These are phyloP conservation scores for Cercospora sp. DNA, from an alignment of 2,329 filamentous ascomycete species.

Conservation along the genomic window DNA sequence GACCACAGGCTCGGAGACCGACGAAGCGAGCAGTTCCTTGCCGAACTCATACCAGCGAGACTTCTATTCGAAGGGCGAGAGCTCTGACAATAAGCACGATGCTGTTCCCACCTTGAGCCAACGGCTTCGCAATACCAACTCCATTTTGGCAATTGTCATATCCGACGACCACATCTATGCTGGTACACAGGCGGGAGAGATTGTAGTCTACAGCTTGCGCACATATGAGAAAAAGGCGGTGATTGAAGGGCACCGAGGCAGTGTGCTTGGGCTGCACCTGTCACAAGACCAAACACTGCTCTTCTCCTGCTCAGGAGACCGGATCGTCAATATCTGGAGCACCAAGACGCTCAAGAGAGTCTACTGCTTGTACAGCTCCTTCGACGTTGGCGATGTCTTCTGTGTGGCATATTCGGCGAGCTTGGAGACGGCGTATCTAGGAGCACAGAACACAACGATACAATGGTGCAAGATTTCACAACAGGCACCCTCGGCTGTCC, in stretches of 20 bases:
- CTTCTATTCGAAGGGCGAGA: constrained; percentile 30
- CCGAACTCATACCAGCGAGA: not conserved
- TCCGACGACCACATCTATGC: constrained; percentile 83
- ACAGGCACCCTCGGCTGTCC: constrained; percentile 43
- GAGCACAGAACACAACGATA: constrained; percentile 90
- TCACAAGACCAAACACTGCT: constrained; percentile 73
- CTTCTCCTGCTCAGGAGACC: constrained; percentile 91
- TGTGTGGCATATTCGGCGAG: constrained; percentile 84
- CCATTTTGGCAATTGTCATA: constrained; percentile 79
- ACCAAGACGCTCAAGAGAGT: constrained; percentile 72
- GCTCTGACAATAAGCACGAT: constrained; percentile 27
- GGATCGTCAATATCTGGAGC: constrained; percentile 92
- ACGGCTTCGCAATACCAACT: constrained; percentile 73
- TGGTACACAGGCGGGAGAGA: constrained; percentile 90
- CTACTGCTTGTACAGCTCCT: constrained; percentile 88
- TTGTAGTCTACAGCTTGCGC: constrained; percentile 83
- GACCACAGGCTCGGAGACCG: constrained; percentile 27
- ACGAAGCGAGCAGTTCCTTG: constrained; percentile 17
- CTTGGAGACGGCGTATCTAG: constrained; percentile 82
- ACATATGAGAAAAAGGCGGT: constrained; percentile 79
- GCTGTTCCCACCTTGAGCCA: constrained; percentile 66
- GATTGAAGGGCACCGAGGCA: constrained; percentile 87
- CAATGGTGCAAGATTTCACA: constrained; percentile 73
- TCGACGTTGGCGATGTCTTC: constrained; percentile 94
- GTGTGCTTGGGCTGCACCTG: constrained; percentile 81